phyloP scores from a whole-genome alignment of 2,329 filamentous ascomycete genomes.

The Penicillium sp. region DNA sequence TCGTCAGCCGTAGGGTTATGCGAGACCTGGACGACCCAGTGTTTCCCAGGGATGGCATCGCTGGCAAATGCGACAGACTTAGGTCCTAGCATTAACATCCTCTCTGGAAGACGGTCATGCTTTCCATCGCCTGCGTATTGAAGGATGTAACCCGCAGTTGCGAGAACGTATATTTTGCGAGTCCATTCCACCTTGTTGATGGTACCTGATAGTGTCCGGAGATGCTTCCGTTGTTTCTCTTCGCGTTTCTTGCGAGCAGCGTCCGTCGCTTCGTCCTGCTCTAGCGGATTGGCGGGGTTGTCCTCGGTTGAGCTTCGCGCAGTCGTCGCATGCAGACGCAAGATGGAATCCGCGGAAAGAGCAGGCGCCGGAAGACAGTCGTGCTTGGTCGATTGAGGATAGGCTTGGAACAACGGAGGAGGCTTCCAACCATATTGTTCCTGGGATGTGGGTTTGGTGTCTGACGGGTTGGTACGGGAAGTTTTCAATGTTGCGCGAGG shows the following conservation, averaged over 20 bases:
- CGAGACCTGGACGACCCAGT: constrained; percentile 48
- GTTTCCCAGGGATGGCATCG: constrained; percentile 49
- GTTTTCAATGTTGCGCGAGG: constrained; percentile 22
- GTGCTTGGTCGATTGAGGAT: constrained; percentile 76
- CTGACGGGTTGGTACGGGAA: constrained; percentile 21
- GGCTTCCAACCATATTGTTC: constrained; percentile 54
- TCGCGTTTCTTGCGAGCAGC: constrained; percentile 33
- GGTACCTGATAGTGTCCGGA: constrained; percentile 36
- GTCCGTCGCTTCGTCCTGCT: constrained; percentile 20
- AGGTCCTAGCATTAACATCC: constrained; percentile 45
- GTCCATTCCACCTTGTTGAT: constrained; percentile 43
- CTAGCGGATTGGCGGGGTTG: constrained; percentile 9
- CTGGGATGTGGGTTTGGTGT: constrained; percentile 23
- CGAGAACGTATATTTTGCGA: constrained; percentile 46
- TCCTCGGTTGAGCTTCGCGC: constrained; percentile 21
- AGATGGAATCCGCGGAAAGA: constrained; percentile 64
- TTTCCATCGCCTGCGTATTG: constrained; percentile 46
- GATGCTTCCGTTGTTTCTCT: constrained; percentile 36
- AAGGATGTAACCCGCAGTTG: constrained; percentile 44
- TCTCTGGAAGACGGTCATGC: constrained; percentile 47
- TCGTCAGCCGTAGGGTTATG: constrained; percentile 34
- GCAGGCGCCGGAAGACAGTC: constrained; percentile 65
- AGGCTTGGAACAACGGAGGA: constrained; percentile 80
- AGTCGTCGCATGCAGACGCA: constrained; percentile 51
- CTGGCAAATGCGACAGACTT: constrained; percentile 49